Conservation (phyloP, 208 protist species). For the Leishmania guyanensis region DNA sequence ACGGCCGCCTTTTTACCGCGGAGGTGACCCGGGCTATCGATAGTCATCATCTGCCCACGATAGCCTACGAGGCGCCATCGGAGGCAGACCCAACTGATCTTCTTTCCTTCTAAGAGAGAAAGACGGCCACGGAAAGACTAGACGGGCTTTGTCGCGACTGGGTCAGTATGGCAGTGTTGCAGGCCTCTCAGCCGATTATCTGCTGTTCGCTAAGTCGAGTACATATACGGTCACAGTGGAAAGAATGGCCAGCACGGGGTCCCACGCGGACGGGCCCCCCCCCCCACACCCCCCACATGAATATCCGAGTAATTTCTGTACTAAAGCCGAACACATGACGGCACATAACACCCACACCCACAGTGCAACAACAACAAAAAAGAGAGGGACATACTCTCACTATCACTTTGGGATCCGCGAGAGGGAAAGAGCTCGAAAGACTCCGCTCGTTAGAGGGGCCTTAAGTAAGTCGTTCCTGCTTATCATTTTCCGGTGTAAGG, state of each 20-base stretch:
- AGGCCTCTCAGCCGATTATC: background rate
- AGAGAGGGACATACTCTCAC: background rate
- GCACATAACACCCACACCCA: background rate
- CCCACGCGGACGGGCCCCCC: background rate
- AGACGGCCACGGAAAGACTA: background rate
- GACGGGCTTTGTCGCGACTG: background rate
- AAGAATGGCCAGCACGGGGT: background rate
- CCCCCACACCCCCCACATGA: background rate
- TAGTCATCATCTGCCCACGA: constrained; percentile 62
- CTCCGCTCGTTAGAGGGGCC: background rate
- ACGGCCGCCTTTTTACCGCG: constrained; percentile 81
- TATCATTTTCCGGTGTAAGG: background rate
- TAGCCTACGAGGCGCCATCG: constrained; percentile 64
- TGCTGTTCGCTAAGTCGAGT: background rate
- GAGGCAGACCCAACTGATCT: constrained; percentile 38
- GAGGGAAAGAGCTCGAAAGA: background rate
- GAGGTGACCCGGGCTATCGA: constrained; percentile 76
- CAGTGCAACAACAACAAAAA: background rate
- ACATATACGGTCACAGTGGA: background rate
- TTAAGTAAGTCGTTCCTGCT: background rate
- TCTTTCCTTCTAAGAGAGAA: constrained; percentile 40
- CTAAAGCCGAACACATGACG: background rate
- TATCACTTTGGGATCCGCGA: background rate
- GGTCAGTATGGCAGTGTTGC: background rate
- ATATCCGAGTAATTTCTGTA: constrained; percentile 7